Evolutionary conservation across 371 early-diverging fungal genomes (phyloP), one percentile per base, ranked within the genome.

Genomic region (Rhizomucor miehei): DNA sequence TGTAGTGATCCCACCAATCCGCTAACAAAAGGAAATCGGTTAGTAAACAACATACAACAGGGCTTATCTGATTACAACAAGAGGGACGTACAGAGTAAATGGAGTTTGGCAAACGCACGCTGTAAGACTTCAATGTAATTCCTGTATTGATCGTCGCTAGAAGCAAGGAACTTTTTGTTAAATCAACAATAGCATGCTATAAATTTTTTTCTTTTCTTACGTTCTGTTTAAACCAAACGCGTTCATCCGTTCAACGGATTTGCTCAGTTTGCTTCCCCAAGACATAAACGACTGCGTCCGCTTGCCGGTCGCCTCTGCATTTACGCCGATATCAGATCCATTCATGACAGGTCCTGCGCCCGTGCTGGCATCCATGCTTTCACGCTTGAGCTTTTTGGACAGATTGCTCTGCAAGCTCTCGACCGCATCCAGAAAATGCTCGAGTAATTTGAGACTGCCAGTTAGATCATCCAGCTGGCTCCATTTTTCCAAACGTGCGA

Each of bases 191-290:
- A 2, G 16, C 2, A 1, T 46, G 46, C 38, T 10, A 38, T 46
- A 14, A 10, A 46, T 14, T 2, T 2, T 19, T 2, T 51, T 3
- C 37, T 17, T 13, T 23, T 13, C 8, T 48, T 64, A 73, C 73
- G 64, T 56, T 63, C 73, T 73, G n/a, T 67, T 69, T 40, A 73
- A 57, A 54, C 71, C 68, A 52, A 78, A 78, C 0, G 77, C 77
- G 64, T 78, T 78, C 71, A 78, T 78, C 4, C 73, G 63, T 48
- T 78, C 79, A 6, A 78, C 79, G 23, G 79, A 78, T 58, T 78
- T 78, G 35, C 66, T 59, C 20, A 78, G 36, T 52, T 78, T 78
- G 39, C 60, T 65, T 5, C 79, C 73, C 79, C 79, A 78, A 2
- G 78, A 48, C 55, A 55, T 55, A 20, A 55, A 55, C 14, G 55